Evolutionary conservation across 2,329 filamentous ascomycete genomes (phyloP).

Genomic region (Trichoderma sp.): DNA sequence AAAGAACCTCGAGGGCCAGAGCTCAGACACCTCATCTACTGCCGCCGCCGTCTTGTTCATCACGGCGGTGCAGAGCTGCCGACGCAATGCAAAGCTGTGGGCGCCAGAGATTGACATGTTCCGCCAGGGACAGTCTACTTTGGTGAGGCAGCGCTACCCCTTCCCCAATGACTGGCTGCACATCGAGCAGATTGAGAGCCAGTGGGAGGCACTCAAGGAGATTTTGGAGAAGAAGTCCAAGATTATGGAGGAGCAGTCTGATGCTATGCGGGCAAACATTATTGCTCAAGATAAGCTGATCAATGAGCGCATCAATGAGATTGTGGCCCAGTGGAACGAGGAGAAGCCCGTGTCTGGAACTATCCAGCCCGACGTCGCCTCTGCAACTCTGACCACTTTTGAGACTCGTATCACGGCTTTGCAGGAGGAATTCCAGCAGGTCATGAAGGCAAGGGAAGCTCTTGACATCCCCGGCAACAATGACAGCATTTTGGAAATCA

Average conservation of each 20-base stretch:
- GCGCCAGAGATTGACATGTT: slow-evolving; percentile 95
- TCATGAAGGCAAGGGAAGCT: slow-evolving; percentile 94
- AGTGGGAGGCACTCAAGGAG: slow-evolving; percentile 92
- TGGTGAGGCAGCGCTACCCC: slow-evolving; percentile 88
- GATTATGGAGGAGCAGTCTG: slow-evolving; percentile 93
- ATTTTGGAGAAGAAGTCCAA: slow-evolving; percentile 89
- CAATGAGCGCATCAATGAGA: slow-evolving; percentile 80
- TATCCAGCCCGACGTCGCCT: slow-evolving; percentile 85
- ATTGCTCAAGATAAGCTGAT: slow-evolving; percentile 89
- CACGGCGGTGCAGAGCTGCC: slow-evolving; percentile 94
- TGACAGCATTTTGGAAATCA: slow-evolving; percentile 77
- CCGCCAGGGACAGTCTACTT: slow-evolving; percentile 88
- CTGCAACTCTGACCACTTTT: slow-evolving; percentile 75
- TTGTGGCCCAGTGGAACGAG: slow-evolving; percentile 85
- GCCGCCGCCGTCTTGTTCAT: slow-evolving; percentile 98
- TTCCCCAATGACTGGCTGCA: slow-evolving; percentile 92
- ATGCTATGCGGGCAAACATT: slow-evolving; percentile 93
- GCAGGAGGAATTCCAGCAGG: slow-evolving; percentile 86
- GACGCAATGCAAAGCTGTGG: slow-evolving; percentile 90
- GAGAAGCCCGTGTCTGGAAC: slow-evolving; percentile 96
- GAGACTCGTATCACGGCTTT: slow-evolving; percentile 81
- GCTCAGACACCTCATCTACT: slow-evolving; percentile 89
- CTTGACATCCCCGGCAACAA: slow-evolving; percentile 79
- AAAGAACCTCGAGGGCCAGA: slow-evolving; percentile 85
- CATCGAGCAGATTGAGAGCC: slow-evolving; percentile 92